Evolutionary conservation across 805 yeast species (phyloP).

Genomic region (Saccharomyces paradoxus): DNA sequence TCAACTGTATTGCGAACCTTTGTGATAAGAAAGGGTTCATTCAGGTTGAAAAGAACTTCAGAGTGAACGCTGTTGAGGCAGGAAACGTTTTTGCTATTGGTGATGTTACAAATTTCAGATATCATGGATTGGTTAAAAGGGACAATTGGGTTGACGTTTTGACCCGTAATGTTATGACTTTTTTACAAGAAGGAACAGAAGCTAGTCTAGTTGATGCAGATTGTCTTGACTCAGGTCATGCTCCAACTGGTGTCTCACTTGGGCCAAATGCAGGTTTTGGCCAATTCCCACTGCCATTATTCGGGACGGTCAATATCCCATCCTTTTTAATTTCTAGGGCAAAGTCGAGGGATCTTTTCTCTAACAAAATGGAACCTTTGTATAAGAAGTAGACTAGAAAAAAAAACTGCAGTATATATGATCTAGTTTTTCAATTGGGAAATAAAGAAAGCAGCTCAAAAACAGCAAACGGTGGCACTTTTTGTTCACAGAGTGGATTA

Average conservation of each 20-base stretch:
- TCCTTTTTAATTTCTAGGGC: neutral
- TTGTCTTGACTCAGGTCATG: neutral
- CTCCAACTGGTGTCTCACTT: slow-evolving; percentile 1
- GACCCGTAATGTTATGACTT: neutral
- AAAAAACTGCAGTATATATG: too few species aligned
- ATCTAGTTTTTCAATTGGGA: neutral
- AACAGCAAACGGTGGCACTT: slow-evolving; percentile 28
- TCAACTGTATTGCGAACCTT: slow-evolving; percentile 7
- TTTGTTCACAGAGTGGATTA: slow-evolving; percentile 31
- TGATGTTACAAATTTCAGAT: slow-evolving; percentile 23
- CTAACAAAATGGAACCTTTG: slow-evolving; percentile 1
- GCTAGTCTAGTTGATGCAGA: slow-evolving; percentile 1
- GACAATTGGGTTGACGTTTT: slow-evolving; percentile 6
- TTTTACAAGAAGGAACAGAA: neutral
- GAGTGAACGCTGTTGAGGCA: slow-evolving; percentile 8
- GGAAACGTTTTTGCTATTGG: slow-evolving; percentile 31
- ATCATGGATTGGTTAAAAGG: slow-evolving; percentile 16
- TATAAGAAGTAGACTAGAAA: neutral
- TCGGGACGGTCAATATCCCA: slow-evolving; percentile 1
- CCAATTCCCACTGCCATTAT: slow-evolving; percentile 1
- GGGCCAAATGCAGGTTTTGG: slow-evolving; percentile 4
- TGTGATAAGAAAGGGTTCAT: slow-evolving; percentile 13
- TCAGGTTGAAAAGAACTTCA: slow-evolving; percentile 18
- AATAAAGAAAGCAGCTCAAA: slow-evolving; percentile 29
- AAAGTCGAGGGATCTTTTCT: slow-evolving; percentile 1